Conservation (phyloP, 179 eudicot genomes). For the Corrigiola litoralis region DNA sequence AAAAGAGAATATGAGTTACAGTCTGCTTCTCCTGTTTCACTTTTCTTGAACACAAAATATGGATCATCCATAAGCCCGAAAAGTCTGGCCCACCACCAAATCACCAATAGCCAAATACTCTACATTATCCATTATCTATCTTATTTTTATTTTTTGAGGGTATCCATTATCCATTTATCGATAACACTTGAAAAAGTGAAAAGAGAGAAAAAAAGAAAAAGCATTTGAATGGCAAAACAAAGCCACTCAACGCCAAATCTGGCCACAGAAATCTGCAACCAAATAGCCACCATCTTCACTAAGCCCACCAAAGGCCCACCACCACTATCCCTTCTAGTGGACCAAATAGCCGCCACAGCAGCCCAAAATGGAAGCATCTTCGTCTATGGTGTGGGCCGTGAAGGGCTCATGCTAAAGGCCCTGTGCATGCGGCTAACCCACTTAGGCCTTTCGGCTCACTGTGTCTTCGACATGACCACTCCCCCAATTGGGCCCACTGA, state of each 20-base stretch:
- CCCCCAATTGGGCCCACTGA: conserved; percentile 70
- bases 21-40: too few relatives aligned
- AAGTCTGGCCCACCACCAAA: too few relatives aligned
- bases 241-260: conserved; percentile 27
- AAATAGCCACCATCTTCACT: conserved; percentile 58
- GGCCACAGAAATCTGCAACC: conserved; percentile 69
- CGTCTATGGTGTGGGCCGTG: conserved; percentile 89
- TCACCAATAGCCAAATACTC: too few relatives aligned
- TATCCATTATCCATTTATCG: neutral
- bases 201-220: conserved; percentile 9
- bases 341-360: conserved; percentile 40
- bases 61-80: too few relatives aligned
- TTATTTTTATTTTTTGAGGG: too few relatives aligned
- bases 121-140: too few relatives aligned
- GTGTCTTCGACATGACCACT: conserved; percentile 85
- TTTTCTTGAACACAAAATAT: too few relatives aligned
- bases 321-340: conserved; percentile 42
- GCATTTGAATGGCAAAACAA: conserved; percentile 27
- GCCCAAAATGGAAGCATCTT: conserved; percentile 47
- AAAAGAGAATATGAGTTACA: too few relatives aligned
- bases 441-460: conserved; percentile 68
- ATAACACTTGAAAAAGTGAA: neutral
- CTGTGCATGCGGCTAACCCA: conserved; percentile 80
- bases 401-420: conserved; percentile 82
- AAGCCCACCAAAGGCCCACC: conserved; percentile 46